These are phyloP conservation scores for Paecilomyces variotii DNA, from an alignment of 2,329 filamentous ascomycete genomes.

Conservation along the genomic window DNA sequence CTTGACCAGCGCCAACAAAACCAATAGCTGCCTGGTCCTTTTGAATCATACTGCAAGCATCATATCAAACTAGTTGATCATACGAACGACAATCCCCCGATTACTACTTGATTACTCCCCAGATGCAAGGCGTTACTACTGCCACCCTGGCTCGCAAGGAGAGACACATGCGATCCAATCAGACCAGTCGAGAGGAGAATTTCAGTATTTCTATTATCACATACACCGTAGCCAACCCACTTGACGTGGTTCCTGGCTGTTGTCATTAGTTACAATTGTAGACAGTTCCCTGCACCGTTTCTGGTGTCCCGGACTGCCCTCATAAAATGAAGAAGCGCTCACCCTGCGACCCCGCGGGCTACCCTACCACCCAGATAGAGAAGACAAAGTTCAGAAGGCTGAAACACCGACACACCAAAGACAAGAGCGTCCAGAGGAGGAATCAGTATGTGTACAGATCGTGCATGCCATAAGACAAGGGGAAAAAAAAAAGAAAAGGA, in stretches of 20 bases:
- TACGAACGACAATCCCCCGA: slow-evolving; percentile 4
- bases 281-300: slow-evolving; percentile 16
- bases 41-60: neutral
- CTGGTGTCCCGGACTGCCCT: neutral
- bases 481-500: slow-evolving; percentile 16
- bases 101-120: slow-evolving; percentile 8
- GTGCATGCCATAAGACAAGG: slow-evolving; percentile 20
- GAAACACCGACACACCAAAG: slow-evolving; percentile 31
- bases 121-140: neutral
- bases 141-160: neutral
- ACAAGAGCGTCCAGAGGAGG: slow-evolving; percentile 4
- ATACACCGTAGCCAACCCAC: slow-evolving; percentile 24
- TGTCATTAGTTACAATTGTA: slow-evolving; percentile 34
- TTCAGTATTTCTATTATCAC: slow-evolving; percentile 31
- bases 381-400: slow-evolving; percentile 6
- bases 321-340: neutral
- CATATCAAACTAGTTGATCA: neutral
- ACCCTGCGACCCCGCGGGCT: neutral
- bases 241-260: slow-evolving; percentile 28
- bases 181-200: slow-evolving; percentile 31
- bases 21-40: neutral
- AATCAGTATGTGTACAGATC: slow-evolving; percentile 29
- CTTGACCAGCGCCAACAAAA: neutral
- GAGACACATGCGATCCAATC: neutral
- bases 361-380: slow-evolving; percentile 1